Evolutionary conservation across 2,329 filamentous ascomycete species (phyloP), one percentile per base, ranked within the genome.

Genomic region (Colletotrichum sp.): DNA sequence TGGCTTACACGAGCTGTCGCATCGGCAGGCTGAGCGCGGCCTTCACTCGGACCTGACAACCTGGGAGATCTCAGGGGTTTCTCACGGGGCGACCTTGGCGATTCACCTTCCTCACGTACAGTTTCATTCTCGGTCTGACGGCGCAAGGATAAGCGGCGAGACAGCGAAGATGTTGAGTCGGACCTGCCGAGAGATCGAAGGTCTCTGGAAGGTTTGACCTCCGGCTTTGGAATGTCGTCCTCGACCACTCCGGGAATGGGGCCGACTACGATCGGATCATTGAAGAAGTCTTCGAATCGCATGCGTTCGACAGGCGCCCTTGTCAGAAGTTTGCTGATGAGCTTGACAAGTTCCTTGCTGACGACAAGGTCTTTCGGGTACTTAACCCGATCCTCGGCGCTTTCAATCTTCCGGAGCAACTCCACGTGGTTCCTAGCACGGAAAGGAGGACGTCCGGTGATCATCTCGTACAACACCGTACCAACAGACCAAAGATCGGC

Each of bases 401-500:
- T 93, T 83, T 99, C 96, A 78, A 99, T 99, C 86, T 95, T 97
- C 77, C 95, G 92, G 59, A 99, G 90, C 43, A 99, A 88, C 83
- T 99, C 97, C 55, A 99, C 96, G 82, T 99, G 97, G 82, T 99
- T 99, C 71, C 92, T 92, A 36, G 97, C 97, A 78, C 95, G 91
- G 85, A 99, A 99, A 0, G 97, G 97, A 26, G 97, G 96, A 77
- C 92, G 94, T 69, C 96, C 96, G 8, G 93, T 95, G 77, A 97
- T 92, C 96, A 99, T 98, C 86, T 99, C 97, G 83, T 95, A 98
- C 28, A 98, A 87, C 10, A 99, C 97, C 21, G 97, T 98, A 67
- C 97, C 97, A 39, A 98, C 95, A 26, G 97, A 99, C 97, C 97
- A 99, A 39, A 99, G 87, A 86, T 99, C 97, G 63, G 96, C 96